Evolutionary conservation across 306 rosid species (phyloP).

Genomic region (Pachyrhizus erosus): DNA sequence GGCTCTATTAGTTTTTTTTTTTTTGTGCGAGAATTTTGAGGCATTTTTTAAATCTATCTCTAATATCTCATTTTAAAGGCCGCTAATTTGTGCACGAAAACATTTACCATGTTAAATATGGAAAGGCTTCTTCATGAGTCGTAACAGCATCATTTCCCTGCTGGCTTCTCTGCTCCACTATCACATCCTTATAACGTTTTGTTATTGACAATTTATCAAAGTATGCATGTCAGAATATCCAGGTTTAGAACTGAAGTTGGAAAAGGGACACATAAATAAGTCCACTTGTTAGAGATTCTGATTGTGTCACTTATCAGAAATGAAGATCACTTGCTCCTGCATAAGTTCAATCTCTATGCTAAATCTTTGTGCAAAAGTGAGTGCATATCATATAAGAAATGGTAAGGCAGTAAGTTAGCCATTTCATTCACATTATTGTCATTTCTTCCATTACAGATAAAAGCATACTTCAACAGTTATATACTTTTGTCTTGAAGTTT

Average conservation of each 20-base stretch:
- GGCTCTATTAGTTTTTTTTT: background rate
- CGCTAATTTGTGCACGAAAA: background rate
- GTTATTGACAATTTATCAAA: background rate
- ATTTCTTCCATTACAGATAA: conserved; percentile 13
- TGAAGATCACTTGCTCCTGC: background rate
- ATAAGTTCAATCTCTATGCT: background rate
- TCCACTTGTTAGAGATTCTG: background rate
- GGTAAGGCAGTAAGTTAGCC: conserved; percentile 5
- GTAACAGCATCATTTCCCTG: background rate
- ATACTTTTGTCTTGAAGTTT: conserved; percentile 38
- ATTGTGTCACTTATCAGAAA: background rate
- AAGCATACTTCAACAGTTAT: conserved; percentile 23
- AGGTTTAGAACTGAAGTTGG: background rate
- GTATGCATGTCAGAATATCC: background rate
- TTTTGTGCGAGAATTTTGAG: background rate
- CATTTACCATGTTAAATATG: background rate
- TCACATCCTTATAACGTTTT: background rate
- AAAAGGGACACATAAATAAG: background rate
- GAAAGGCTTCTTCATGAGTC: background rate
- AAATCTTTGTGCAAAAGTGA: conserved; percentile 4
- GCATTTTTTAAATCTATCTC: background rate
- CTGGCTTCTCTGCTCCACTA: background rate
- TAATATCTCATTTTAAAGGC: background rate
- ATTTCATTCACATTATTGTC: conserved; percentile 8
- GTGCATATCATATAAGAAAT: background rate